Evolutionary conservation across 192 early-diverging fungal species (phyloP).

Genomic region (Coemansia sp.): DNA sequence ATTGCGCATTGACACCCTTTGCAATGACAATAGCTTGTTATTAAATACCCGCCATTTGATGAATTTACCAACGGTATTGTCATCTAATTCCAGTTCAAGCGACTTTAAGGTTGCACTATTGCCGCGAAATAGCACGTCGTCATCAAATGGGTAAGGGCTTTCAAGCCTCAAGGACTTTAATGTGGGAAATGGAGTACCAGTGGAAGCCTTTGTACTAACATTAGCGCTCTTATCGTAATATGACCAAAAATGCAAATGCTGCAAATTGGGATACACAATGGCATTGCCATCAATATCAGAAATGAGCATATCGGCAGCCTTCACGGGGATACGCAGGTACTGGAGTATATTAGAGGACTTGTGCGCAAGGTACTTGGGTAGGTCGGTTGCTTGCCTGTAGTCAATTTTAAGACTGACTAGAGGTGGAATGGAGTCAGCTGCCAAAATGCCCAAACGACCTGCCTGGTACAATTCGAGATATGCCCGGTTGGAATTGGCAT

Average conservation of each 20-base stretch:
- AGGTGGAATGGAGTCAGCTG: not conserved
- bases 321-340: not conserved
- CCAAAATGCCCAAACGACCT: not conserved
- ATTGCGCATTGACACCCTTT: not conserved
- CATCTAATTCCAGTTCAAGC: not conserved
- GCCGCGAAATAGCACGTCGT: slow-evolving; percentile 9
- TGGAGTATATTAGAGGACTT: not conserved
- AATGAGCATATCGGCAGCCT: not conserved
- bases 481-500: not conserved
- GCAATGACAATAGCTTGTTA: not conserved
- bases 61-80: not conserved
- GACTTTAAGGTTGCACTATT: slow-evolving; percentile 1
- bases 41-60: not conserved
- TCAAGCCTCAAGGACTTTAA: not conserved
- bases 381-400: too few species aligned
- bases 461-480: not conserved
- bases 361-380: not conserved
- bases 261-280: slow-evolving; percentile 1
- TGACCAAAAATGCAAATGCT: not conserved
- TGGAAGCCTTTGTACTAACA: not conserved
- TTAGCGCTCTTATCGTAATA: not conserved
- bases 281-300: not conserved
- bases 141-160: not conserved
- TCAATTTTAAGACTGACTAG: not conserved
- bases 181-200: not conserved